Conservation (phyloP, 2,329 filamentous ascomycete genomes). For the Scytalidium lignicola region DNA sequence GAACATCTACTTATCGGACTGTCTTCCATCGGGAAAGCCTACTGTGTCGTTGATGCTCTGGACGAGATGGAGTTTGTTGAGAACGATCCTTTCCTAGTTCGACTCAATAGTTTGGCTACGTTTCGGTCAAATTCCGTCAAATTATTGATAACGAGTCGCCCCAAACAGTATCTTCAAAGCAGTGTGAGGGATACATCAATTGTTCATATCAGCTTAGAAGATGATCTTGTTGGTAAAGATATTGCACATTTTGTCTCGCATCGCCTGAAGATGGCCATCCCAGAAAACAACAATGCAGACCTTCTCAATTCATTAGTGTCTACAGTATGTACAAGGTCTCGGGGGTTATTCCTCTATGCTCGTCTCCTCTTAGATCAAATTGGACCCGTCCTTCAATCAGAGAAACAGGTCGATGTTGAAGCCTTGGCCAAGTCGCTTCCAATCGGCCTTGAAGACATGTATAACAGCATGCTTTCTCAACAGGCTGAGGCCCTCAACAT, state of each 20-base stretch:
- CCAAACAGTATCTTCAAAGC: slow-evolving; percentile 7
- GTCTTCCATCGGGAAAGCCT: slow-evolving; percentile 21
- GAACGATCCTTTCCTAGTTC: not conserved
- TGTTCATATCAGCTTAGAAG: slow-evolving; percentile 7
- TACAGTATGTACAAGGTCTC: slow-evolving; percentile 2
- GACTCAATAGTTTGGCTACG: not conserved
- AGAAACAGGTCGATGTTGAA: not conserved
- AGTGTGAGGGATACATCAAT: slow-evolving; percentile 3
- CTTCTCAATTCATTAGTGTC: slow-evolving; percentile 1
- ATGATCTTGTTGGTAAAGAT: slow-evolving; percentile 7
- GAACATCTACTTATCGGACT: slow-evolving; percentile 20
- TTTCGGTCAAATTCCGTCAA: slow-evolving; percentile 1
- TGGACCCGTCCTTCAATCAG: slow-evolving; percentile 1
- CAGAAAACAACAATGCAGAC: slow-evolving; percentile 5
- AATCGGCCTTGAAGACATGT: slow-evolving; percentile 1
- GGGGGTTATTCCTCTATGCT: slow-evolving; percentile 18
- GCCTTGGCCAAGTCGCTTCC: not conserved
- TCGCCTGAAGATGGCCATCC: slow-evolving; percentile 6
- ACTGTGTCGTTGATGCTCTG: slow-evolving; percentile 41
- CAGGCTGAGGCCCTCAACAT: slow-evolving; percentile 7
- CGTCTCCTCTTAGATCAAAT: slow-evolving; percentile 17
- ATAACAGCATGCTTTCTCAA: slow-evolving; percentile 2
- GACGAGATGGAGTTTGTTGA: slow-evolving; percentile 9
- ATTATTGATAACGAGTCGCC: slow-evolving; percentile 11
- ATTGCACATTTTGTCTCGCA: slow-evolving; percentile 10